Conservation (phyloP, 306 rosid species). For the Vigna angularis region DNA sequence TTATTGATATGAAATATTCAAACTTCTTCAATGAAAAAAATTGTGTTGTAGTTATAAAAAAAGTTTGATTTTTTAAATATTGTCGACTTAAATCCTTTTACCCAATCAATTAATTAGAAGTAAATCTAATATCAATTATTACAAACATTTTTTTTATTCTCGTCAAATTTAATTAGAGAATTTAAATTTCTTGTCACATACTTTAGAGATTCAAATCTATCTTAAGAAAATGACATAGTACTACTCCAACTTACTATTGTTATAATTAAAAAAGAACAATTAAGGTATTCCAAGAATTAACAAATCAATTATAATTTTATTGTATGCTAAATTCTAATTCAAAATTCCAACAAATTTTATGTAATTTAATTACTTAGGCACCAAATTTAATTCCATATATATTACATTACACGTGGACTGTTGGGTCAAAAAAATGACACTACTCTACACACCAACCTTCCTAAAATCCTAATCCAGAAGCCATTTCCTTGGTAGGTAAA, state of each 20-base stretch:
- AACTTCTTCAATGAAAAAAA: not conserved
- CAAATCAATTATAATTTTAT: not conserved
- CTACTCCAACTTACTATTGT: too few species aligned
- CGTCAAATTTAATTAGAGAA: too few species aligned
- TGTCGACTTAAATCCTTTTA: not conserved
- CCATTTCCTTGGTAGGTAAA: conserved; percentile 38
- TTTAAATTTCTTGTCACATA: too few species aligned
- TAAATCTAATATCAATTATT: too few species aligned
- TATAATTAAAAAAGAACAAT: too few species aligned
- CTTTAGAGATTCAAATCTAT: too few species aligned
- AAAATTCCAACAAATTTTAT: not conserved
- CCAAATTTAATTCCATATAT: not conserved
- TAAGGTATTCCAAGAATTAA: not conserved
- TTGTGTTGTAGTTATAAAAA: not conserved
- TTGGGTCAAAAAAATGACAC: not conserved
- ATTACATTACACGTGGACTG: not conserved
- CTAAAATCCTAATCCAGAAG: not conserved
- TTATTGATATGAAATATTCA: too few species aligned
- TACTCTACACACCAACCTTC: not conserved
- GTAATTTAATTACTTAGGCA: not conserved
- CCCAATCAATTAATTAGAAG: too few species aligned
- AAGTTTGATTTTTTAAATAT: not conserved
- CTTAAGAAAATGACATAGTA: too few species aligned
- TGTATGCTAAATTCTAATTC: not conserved
- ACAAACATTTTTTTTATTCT: too few species aligned